Percentiles rank a stretch among this genome's conserved stretches.
Conservation (phyloP, 441 rosid genomes). For the Gossypium lobatum region DNA sequence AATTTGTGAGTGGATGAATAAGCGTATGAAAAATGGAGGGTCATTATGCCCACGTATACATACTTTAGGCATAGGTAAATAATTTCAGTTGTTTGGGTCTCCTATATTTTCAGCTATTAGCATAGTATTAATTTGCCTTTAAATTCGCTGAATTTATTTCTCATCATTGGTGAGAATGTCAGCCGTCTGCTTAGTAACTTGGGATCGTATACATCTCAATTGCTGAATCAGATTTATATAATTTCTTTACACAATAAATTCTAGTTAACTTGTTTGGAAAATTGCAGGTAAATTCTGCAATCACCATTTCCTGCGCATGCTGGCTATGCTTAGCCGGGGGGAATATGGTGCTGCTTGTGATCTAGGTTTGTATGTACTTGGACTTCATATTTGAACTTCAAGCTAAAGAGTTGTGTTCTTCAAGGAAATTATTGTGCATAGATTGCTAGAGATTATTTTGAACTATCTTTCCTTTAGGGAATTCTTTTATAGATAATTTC, state of each 20-base stretch:
- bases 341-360: slow-evolving; percentile 64
- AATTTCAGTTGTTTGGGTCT: slow-evolving; percentile 7
- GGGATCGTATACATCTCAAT: background rate
- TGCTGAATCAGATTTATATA: background rate
- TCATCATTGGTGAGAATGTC: background rate
- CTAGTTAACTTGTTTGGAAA: slow-evolving; percentile 1
- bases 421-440: background rate
- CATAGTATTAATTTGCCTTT: background rate
- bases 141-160: background rate
- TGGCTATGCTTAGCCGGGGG: slow-evolving; percentile 69
- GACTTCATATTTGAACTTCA: background rate
- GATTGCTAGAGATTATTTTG: background rate
- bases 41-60: slow-evolving; percentile 63
- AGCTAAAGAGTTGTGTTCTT: background rate
- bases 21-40: slow-evolving; percentile 41
- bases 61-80: slow-evolving; percentile 87
- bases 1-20: slow-evolving; percentile 65
- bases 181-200: background rate
- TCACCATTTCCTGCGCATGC: slow-evolving; percentile 83
- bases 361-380: slow-evolving; percentile 32
- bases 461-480: background rate
- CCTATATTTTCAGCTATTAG: background rate
- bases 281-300: slow-evolving; percentile 82
- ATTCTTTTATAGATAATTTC: background rate
- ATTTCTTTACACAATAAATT: background rate